Base-by-base conservation (phyloP, 176 grass and related monocot genomes). In the Carex cristatella region DNA sequence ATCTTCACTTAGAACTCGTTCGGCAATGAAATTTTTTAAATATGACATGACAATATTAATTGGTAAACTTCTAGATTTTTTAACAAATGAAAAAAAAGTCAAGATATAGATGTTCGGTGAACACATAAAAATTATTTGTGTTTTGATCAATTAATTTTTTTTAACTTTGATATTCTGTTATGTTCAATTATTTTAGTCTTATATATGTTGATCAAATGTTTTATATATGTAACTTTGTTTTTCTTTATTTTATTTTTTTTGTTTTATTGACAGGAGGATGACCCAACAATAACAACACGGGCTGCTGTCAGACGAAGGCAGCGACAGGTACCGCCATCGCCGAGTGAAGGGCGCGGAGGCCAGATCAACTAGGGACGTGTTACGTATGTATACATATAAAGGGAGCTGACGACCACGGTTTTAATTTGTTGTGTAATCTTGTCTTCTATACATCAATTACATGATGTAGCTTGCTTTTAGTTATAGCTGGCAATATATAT, bases 301-400 rank as follows among this genome's bases (percentile, higher is more conserved):
- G 13, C 9, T 27, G 35, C 19, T 28, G 83, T 55, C 40, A 75
- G 69, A 77, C 31, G 30, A 85, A 85, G 69, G 55, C 83, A 28
- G n/a, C 67, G 54, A 38, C 28, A 30, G 48, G 48, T 8, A 46
- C 8, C 48, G 16, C 54, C 69, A 31, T 0, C 2, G 5, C 18
- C 69, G n/a, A 77, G 69, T 16, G 83, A 85, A 85, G 83, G 83
- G 18, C 83, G 83, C 37, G 83, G 83, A 19, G 83, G 83, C 33
- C 83, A 85, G 83, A 74, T 75, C 38, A 62, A 85, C 53, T 85
- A 68, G 68, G 64, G 9, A 44, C 5, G 14, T 38, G 37, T 38
- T 38, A 38, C 37, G 37, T 38, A 38, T 38, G 37, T 53, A 63
- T 44, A 64, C 4, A 12, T 58, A 35, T 30, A 18, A 81, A 37